Evolutionary conservation across 768 basidiomycete species (phyloP), one percentile per base, ranked within the genome.

Genomic region (Strobilomyces dryophilus): DNA sequence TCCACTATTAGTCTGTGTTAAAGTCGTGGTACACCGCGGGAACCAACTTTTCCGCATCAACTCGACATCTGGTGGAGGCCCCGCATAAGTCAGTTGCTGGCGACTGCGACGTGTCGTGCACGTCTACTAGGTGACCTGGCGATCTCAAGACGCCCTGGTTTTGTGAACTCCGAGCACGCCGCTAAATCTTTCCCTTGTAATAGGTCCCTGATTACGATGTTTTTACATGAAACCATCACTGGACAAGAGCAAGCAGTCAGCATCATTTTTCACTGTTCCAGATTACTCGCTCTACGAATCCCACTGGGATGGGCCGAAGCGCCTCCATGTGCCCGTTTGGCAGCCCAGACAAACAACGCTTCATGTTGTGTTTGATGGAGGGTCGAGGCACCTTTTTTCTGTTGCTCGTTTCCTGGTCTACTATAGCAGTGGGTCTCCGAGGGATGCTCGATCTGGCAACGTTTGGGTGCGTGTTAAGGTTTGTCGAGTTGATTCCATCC

Each of bases 311-410:
- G 63, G 61, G 21, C 63, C 63, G 8, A 65, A 47, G 39, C 58
- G 63, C 8, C 14, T 24, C 11, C 55, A 60, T 17, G 34, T 65
- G 41, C 60, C 60, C 4, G 60, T 62, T 15, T 57, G 63, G 63
- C 57, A 65, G 20, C 63, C 63, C 10, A 56, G 61, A 24, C 60
- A 60, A 46, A 64, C 63, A 11, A 60, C 63, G 8, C 52, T 64
- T 10, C 37, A 48, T 32, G 60, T 62, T 1, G 55, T 65, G 36
- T 62, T 65, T 34, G 63, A 65, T 18, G 54, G 55, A 18, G 48
- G 45, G 47, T 63, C 63, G 8, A 60, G 55, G n/a, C 52, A 42
- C 40, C 51, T 60, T 21, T 64, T 64, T 48, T 64, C 63, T 21
- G 39, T 53, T 3, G 63, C 52, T 20, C 63, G 54, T 17, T 53